Evolutionary conservation across 2,329 filamentous ascomycete species (phyloP).

Genomic region (Stachybotrys chartarum): DNA sequence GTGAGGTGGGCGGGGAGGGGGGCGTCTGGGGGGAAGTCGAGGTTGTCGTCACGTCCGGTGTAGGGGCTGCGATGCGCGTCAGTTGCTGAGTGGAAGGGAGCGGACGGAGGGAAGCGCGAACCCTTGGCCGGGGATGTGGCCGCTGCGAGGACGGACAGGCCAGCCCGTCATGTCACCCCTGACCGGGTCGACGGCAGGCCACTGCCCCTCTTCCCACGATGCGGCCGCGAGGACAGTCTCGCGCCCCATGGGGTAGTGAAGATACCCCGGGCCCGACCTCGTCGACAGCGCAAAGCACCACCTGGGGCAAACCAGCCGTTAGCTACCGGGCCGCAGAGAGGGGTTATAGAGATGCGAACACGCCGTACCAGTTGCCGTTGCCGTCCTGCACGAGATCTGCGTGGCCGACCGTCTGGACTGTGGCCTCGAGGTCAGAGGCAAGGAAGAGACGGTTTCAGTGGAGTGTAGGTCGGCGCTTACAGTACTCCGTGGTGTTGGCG

Average conservation of each 20-base stretch:
- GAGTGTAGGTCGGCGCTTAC: neutral
- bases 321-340: neutral
- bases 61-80: neutral
- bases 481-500: slow-evolving; percentile 24
- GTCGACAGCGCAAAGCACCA: neutral
- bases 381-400: slow-evolving; percentile 36
- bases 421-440: no score
- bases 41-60: neutral
- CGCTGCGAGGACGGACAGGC: neutral
- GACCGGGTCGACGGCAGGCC: slow-evolving; percentile 27
- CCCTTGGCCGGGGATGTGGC: neutral
- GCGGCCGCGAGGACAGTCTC: slow-evolving; percentile 41
- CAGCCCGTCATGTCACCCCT: neutral
- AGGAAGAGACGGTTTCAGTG: neutral
- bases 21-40: neutral
- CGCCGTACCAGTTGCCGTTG: slow-evolving; percentile 34
- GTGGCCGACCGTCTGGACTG: slow-evolving; percentile 35
- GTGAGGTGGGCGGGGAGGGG: neutral
- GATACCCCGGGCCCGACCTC: slow-evolving; percentile 13
- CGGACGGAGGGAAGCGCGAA: no score
- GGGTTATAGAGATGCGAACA: neutral
- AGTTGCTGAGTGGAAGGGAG: neutral
- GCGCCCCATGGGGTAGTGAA: slow-evolving; percentile 43
- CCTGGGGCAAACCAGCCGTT: neutral
- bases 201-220: slow-evolving; percentile 35